Evolutionary conservation across 768 basidiomycete genomes (phyloP), one percentile per base, ranked within the genome.

Genomic region (Lactarius akahatsu): DNA sequence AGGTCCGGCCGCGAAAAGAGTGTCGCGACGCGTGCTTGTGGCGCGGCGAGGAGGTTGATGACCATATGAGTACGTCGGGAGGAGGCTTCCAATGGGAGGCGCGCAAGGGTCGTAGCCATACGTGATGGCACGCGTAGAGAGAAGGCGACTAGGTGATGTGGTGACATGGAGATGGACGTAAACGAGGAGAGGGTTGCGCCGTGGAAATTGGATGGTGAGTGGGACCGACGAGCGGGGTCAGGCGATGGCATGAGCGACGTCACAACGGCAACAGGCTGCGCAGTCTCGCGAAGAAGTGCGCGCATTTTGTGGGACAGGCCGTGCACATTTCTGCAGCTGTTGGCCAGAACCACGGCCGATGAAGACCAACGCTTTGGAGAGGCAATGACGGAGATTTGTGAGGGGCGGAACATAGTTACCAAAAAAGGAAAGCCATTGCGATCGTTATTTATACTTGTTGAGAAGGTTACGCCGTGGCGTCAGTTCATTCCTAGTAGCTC

Each of bases 131-230:
- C 82, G 40, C 94, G 89, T 23, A 98, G 82, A 20, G 94, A 89
- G 75, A 98, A 98, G 0, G 93, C 84, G 72, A 98, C 84, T 64
- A 97, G 84, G 0, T 95, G 94, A 70, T 86, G 80, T 2, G 96
- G 96, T 70, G 94, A 86, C 81, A 98, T 86, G 2, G 96, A 86
- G 73, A 98, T 87, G 34, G 94, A 94, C 26, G 93, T 87, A 74
- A 98, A 94, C 0, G 94, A 96, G 10, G 96, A 96, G 38, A 98
- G 81, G 1, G 96, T 98, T 26, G 94, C 94, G 70, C 96, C 95
- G 76, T 97, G 95, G 72, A 84, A 93, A 11, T 64, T 70, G 8
- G 71, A 55, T 54, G 59, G 63, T 36, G 4, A 10, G 2, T 40
- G 38, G 38, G 38, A 40, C 38, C 38, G 16, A 43, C 38, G 16